phyloP scores from a whole-genome alignment of 2,329 filamentous ascomycete genomes.

The Xylaria polymorpha region DNA sequence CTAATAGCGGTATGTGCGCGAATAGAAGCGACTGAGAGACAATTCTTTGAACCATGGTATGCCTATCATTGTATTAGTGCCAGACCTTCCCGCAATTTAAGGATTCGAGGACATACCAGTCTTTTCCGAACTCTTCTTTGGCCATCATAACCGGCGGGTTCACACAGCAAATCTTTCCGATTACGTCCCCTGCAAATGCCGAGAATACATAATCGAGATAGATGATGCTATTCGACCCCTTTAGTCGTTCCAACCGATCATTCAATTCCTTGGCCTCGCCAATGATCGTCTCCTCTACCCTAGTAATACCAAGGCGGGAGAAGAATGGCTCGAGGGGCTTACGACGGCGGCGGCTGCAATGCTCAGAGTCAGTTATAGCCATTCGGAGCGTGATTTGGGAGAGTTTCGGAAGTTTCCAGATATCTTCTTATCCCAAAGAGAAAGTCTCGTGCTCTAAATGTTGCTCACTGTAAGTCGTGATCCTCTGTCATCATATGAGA shows the following conservation, averaged over 20 bases:
- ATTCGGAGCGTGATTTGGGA: too few relatives aligned
- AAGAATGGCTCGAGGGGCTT: slow-evolving; percentile 7
- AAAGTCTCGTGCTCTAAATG: too few relatives aligned
- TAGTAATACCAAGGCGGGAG: not conserved
- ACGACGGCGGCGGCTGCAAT: not conserved
- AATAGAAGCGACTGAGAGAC: not conserved
- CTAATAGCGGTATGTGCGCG: not conserved
- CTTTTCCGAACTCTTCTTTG: not conserved
- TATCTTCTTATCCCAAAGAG: too few relatives aligned
- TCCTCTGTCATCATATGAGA: not conserved
- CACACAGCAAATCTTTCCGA: not conserved
- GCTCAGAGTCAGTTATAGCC: too few relatives aligned
- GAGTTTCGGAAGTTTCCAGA: too few relatives aligned
- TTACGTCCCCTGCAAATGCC: not conserved
- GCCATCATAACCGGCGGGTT: not conserved
- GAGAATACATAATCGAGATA: not conserved
- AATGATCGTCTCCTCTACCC: not conserved
- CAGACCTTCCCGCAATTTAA: not conserved
- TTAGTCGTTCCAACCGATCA: not conserved
- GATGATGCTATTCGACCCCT: not conserved
- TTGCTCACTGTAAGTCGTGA: not conserved
- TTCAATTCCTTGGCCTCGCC: not conserved
- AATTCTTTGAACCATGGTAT: not conserved
- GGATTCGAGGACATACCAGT: not conserved
- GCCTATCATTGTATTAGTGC: not conserved